Percentiles rank a stretch among this genome's conserved stretches.
These are phyloP conservation scores for Chrysochromulina parva DNA, from an alignment of 78 protist species.

Conservation along the genomic window DNA sequence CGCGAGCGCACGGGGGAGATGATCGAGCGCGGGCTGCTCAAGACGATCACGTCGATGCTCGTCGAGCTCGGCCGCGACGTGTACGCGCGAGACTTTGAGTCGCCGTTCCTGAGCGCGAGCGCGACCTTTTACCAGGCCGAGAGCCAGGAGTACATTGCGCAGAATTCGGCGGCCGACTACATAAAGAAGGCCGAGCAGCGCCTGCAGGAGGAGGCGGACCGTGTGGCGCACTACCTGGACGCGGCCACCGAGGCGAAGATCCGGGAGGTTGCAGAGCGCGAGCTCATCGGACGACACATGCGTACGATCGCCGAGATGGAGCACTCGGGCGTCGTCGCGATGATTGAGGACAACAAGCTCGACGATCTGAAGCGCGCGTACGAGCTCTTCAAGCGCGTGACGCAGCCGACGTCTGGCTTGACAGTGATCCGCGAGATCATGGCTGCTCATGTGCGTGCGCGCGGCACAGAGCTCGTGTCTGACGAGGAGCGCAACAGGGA, in stretches of 20 bases:
- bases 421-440: neutral
- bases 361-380: conserved; percentile 78
- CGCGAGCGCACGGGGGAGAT: conserved; percentile 74
- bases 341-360: conserved; percentile 47
- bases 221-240: conserved; percentile 43
- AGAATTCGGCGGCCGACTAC: conserved; percentile 77
- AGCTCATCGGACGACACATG: conserved; percentile 75
- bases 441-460: conserved; percentile 36
- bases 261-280: conserved; percentile 67
- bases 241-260: conserved; percentile 54
- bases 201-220: conserved; percentile 41
- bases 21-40: conserved; percentile 64
- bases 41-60: conserved; percentile 71
- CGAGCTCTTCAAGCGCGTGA: conserved; percentile 37
- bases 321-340: conserved; percentile 27
- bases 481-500: conserved; percentile 51
- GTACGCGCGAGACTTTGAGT: conserved; percentile 82
- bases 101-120: conserved; percentile 62
- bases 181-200: conserved; percentile 60
- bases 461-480: conserved; percentile 62
- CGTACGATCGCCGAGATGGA: conserved; percentile 24
- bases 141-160: conserved; percentile 56
- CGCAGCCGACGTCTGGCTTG: neutral
- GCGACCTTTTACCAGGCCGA: conserved; percentile 71
- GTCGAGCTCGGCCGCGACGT: conserved; percentile 75